phyloP scores from a whole-genome alignment of 306 rosid species.

The Benincasa hispida region DNA sequence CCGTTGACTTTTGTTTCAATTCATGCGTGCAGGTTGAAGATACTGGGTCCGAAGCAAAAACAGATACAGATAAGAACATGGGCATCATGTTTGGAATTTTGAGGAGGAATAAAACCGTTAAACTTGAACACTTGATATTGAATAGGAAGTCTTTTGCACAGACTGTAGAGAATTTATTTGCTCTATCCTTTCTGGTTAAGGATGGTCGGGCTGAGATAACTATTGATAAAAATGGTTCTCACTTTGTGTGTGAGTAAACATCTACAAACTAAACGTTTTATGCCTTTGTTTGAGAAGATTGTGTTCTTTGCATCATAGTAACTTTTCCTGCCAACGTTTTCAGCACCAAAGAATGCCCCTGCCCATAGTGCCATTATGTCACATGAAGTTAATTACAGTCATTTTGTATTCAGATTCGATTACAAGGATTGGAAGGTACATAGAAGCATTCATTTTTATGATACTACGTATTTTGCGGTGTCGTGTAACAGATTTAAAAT shows the following conservation, averaged over 20 bases:
- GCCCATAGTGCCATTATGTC: conserved; percentile 30
- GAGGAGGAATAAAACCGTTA: conserved; percentile 26
- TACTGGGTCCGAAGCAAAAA: conserved; percentile 24
- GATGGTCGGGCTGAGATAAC: conserved; percentile 69
- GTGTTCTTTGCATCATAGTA: background rate
- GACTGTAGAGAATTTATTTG: conserved; percentile 75
- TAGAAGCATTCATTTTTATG: background rate
- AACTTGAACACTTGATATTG: conserved; percentile 45
- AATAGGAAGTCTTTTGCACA: conserved; percentile 64
- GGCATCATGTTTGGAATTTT: conserved; percentile 49
- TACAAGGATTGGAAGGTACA: conserved; percentile 81
- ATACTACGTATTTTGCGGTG: background rate
- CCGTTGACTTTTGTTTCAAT: background rate
- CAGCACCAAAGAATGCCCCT: conserved; percentile 80
- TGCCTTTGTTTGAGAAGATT: background rate
- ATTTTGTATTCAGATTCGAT: conserved; percentile 75
- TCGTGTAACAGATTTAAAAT: background rate
- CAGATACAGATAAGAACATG: conserved; percentile 76
- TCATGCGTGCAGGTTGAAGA: conserved; percentile 39
- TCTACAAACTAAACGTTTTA: background rate
- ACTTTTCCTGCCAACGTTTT: background rate
- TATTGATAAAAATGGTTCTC: conserved; percentile 34
- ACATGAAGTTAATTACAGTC: conserved; percentile 39
- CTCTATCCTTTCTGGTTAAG: conserved; percentile 69
- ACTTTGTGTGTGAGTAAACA: conserved; percentile 55